Conservation (phyloP, 495 filamentous ascomycete species). For the Symbiotaphrina buchneri region DNA sequence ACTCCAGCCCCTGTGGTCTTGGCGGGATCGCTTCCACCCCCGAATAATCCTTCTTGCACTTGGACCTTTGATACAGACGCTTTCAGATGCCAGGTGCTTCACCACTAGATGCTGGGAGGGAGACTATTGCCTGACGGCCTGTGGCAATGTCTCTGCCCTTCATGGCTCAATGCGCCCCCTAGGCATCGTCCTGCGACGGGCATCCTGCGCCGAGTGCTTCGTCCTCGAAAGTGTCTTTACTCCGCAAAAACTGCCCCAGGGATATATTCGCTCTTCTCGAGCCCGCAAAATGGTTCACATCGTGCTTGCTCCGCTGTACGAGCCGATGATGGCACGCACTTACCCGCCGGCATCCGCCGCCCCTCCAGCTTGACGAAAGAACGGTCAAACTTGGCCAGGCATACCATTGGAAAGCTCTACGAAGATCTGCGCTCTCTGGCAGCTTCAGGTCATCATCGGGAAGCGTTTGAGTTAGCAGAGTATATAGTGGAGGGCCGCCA, state of each 20-base stretch:
- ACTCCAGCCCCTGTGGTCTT: no score
- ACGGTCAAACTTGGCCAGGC: neutral
- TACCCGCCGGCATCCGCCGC: no score
- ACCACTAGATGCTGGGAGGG: no score
- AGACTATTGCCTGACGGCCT: conserved; percentile 14
- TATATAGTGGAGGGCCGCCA: conserved; percentile 36
- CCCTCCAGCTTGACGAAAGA: neutral
- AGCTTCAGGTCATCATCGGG: neutral
- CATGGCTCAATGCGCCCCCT: conserved; percentile 1
- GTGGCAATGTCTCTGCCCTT: conserved; percentile 16
- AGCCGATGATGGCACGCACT: no score
- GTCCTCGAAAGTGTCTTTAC: neutral
- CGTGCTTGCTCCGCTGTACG: neutral
- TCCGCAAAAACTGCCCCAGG: neutral
- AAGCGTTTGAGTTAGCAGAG: conserved; percentile 16
- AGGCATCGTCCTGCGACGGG: neutral
- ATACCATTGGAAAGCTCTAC: neutral
- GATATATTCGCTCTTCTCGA: neutral
- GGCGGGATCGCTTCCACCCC: no score
- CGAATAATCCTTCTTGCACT: no score
- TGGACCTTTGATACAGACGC: no score
- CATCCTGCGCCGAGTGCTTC: neutral
- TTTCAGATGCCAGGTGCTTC: no score
- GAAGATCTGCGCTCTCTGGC: neutral
- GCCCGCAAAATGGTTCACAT: neutral